Percentiles rank a stretch among this genome's conserved stretches.
These are phyloP conservation scores for Paulownia fortunei DNA, from an alignment of 257 asterid species.

Conservation along the genomic window DNA sequence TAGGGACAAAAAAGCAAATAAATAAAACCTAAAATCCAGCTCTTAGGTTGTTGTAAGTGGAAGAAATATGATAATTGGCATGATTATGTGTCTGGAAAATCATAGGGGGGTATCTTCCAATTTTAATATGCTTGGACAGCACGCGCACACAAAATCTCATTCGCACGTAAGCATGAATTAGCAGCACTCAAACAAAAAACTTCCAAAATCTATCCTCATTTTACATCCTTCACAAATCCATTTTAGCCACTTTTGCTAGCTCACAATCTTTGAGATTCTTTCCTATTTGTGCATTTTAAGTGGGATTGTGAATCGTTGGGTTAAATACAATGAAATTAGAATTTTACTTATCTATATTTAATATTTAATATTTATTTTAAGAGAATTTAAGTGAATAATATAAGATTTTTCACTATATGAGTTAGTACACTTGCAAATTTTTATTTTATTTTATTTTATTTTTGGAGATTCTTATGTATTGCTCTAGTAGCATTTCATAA, in stretches of 20 bases:
- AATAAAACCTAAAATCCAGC: slow-evolving; percentile 38
- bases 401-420: too few relatives aligned
- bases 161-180: slow-evolving; percentile 48
- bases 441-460: too few relatives aligned
- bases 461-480: background rate
- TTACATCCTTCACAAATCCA: background rate
- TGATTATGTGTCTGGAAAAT: slow-evolving; percentile 51
- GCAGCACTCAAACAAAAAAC: slow-evolving; percentile 6
- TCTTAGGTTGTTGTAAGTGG: slow-evolving; percentile 61
- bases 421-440: too few relatives aligned
- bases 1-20: background rate
- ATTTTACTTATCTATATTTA: too few relatives aligned
- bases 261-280: background rate
- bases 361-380: too few relatives aligned
- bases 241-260: background rate
- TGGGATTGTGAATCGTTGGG: background rate
- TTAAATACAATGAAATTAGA: background rate
- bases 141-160: slow-evolving; percentile 54
- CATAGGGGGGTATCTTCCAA: slow-evolving; percentile 16
- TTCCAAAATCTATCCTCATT: background rate
- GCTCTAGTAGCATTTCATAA: too few relatives aligned
- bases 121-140: slow-evolving; percentile 46
- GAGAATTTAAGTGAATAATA: too few relatives aligned
- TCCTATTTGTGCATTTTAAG: background rate
- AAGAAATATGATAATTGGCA: slow-evolving; percentile 50